Evolutionary conservation across 1,284 basidiomycete genomes (phyloP).

Genomic region (Naganishia liquefaciens): DNA sequence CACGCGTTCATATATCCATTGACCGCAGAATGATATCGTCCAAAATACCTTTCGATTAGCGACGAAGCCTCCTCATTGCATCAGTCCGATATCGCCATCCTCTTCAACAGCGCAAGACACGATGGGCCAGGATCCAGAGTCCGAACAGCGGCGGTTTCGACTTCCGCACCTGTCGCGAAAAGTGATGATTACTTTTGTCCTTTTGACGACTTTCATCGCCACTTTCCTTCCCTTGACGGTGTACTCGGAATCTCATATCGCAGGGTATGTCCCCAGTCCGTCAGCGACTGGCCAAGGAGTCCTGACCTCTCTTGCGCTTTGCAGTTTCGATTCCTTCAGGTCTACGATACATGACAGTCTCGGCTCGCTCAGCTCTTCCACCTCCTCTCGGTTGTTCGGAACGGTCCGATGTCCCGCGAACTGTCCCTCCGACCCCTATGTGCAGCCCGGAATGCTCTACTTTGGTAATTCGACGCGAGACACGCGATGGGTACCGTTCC

Average conservation of each 20-base stretch:
- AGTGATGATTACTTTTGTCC: background rate
- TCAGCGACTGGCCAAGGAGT: background rate
- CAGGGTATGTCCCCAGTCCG: background rate
- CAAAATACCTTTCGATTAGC: too few species aligned
- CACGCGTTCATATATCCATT: too few species aligned
- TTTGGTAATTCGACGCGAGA: conserved; percentile 34
- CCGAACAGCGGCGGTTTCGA: background rate
- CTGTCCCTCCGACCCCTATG: conserved; percentile 35
- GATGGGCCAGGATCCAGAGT: background rate
- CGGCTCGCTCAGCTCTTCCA: background rate
- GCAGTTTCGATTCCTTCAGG: background rate
- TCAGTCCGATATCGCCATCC: too few species aligned
- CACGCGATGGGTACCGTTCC: conserved; percentile 40
- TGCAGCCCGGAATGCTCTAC: conserved; percentile 38
- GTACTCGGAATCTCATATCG: background rate
- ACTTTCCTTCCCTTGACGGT: background rate
- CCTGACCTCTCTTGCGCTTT: background rate
- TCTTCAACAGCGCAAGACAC: too few species aligned
- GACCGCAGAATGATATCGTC: too few species aligned
- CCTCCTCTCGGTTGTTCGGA: background rate
- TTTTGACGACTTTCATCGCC: background rate
- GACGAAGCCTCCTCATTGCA: too few species aligned
- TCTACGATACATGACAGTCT: conserved; percentile 2
- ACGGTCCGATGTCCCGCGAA: conserved; percentile 2
- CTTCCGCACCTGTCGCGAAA: background rate